Base-by-base conservation (phyloP, 2,329 filamentous ascomycete genomes). In the Akanthomyces lecanii region DNA sequence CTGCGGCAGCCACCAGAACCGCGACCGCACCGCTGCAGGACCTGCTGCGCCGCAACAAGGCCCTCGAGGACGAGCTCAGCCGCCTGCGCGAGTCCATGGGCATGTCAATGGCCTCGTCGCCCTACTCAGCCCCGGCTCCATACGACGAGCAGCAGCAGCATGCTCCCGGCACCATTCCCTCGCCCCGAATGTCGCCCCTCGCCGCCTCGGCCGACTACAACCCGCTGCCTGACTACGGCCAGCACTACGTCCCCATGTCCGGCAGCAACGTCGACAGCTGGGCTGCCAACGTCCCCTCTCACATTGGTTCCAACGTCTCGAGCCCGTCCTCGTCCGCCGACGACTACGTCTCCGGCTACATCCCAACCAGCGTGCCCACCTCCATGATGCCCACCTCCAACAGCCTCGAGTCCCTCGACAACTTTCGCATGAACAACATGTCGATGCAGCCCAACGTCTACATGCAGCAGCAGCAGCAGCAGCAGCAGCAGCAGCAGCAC, bases 1-100 rank as follows among this genome's bases (percentile, higher is more conserved):
- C 83, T 96, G 66, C 80, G 81, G 81, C 65, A 78, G 76, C 71
- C 75, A 75, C 63, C 77, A 81, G 56, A 77, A 73, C 70, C 76
- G 78, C 56, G 80, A 84, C 67, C 77, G 79, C 66, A 79, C 78
- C 78, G n/a, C 75, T 84, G 63, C 81, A 83, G 69, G 78, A 81
- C 50, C 74, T 85, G 51, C 72, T 82, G 52, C 77, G 77, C 66
- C 78, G 78, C 65, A 85, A 85, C 72, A 79, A 79, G 68, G 77
- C 76, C 40, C 78, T 86, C 55, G 82, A 86, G 70, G 77, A 81
- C 33, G 82, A 86, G 72, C 71, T 85, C 42, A 72, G 71, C 64
- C 73, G 74, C 23, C 70, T 83, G 63, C 76, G 76, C 67, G 77
- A 82, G 67, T 76, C 72, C 66, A 73, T 82, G 70, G 77, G 78